phyloP scores from a whole-genome alignment of 495 filamentous ascomycete species.

The Pseudoneurospora amorphoporcata region DNA sequence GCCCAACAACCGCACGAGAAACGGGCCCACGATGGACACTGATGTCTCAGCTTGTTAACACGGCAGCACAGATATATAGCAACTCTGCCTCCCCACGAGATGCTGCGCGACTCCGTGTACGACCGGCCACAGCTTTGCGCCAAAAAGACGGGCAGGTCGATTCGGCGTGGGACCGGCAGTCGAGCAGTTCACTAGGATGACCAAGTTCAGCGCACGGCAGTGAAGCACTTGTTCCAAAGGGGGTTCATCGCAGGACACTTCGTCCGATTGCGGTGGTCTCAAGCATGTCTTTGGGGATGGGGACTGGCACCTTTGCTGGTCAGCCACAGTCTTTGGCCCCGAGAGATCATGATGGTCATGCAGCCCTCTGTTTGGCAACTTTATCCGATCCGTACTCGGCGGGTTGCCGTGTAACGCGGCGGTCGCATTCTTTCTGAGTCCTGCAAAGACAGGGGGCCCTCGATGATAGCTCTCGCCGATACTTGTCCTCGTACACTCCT shows the following conservation, averaged over 20 bases:
- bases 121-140: neutral
- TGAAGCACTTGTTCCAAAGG: neutral
- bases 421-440: neutral
- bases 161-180: neutral
- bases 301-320: neutral
- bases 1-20: neutral
- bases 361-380: neutral
- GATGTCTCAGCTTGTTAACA: neutral
- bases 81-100: neutral
- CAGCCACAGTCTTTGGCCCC: neutral
- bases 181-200: neutral
- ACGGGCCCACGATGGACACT: neutral
- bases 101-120: neutral
- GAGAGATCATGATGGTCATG: neutral
- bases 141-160: neutral
- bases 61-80: neutral
- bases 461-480: neutral
- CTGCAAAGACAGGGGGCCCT: neutral
- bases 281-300: conserved; percentile 2
- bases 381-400: neutral
- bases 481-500: neutral
- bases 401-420: neutral
- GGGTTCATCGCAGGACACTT: neutral
- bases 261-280: conserved; percentile 11
- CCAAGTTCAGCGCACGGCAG: neutral